A percentile compares a stretch with the other conserved stretches of the same genome.
These are phyloP conservation scores for Globisporangium perplexum DNA, from an alignment of 352 stramenopile genomes.

Conservation along the genomic window DNA sequence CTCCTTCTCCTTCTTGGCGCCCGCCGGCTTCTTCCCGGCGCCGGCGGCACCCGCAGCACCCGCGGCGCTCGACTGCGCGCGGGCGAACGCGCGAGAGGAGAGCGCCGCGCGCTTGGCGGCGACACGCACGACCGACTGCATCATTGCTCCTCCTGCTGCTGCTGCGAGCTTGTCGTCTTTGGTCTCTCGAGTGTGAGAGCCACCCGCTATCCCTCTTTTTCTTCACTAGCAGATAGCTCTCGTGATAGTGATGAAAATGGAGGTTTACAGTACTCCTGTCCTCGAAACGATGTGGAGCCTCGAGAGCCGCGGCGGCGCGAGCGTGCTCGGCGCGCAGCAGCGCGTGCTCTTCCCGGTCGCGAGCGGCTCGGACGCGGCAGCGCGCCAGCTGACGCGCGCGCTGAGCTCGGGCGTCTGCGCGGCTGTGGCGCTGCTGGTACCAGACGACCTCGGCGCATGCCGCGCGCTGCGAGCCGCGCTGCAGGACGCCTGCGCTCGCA, in stretches of 20 bases:
- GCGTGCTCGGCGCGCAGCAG: slow-evolving; percentile 32
- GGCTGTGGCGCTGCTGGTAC: slow-evolving; percentile 22
- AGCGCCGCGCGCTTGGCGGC: slow-evolving; percentile 22
- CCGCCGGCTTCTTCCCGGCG: neutral
- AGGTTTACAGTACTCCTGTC: too few species aligned
- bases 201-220: neutral
- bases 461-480: slow-evolving; percentile 22
- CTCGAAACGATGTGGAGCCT: slow-evolving; percentile 75
- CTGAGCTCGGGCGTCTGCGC: slow-evolving; percentile 30
- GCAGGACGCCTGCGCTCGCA: slow-evolving; percentile 18
- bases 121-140: slow-evolving; percentile 38
- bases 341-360: slow-evolving; percentile 45
- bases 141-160: too few species aligned
- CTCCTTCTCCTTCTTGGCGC: slow-evolving; percentile 14
- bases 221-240: neutral
- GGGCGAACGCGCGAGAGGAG: slow-evolving; percentile 14
- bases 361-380: slow-evolving; percentile 14
- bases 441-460: slow-evolving; percentile 25
- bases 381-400: slow-evolving; percentile 21
- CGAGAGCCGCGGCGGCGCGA: slow-evolving; percentile 24
- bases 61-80: slow-evolving; percentile 9
- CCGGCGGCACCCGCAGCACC: neutral
- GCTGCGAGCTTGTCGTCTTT: too few species aligned
- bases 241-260: neutral
- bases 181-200: neutral